Percentiles rank a stretch among this genome's conserved stretches.
Evolutionary conservation across 768 basidiomycete genomes (phyloP).

Genomic region (Trametes meyenii): DNA sequence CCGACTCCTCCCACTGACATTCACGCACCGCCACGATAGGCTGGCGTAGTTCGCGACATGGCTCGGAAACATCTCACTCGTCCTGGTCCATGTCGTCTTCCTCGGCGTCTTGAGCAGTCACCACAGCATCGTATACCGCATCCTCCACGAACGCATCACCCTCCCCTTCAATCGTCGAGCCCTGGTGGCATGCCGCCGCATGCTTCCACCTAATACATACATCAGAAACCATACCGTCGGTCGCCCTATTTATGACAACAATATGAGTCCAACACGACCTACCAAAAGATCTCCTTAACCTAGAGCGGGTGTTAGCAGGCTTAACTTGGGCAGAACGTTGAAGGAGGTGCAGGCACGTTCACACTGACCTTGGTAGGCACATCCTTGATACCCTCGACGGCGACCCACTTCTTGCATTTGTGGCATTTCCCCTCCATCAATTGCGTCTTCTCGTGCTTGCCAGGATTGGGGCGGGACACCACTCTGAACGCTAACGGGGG

Average conservation of each 20-base stretch:
- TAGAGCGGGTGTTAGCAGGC: constrained; percentile 26
- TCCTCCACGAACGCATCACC: constrained; percentile 60
- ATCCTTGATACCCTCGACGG: constrained; percentile 73
- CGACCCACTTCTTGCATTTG: constrained; percentile 72
- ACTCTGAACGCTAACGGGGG: constrained; percentile 70
- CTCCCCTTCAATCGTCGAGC: constrained; percentile 57
- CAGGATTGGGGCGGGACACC: constrained; percentile 45
- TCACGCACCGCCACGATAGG: too few species aligned
- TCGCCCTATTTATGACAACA: too few species aligned
- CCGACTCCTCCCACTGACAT: too few species aligned
- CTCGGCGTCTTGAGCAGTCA: constrained; percentile 1
- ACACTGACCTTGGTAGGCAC: constrained; percentile 64
- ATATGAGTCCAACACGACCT: too few species aligned
- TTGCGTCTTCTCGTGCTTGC: constrained; percentile 59
- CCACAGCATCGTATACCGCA: constrained; percentile 17
- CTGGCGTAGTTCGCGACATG: too few species aligned
- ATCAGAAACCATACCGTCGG: neutral
- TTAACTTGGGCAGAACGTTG: neutral
- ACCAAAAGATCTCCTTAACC: constrained; percentile 82
- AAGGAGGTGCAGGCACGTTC: neutral
- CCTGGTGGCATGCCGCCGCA: constrained; percentile 74
- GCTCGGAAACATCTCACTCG: too few species aligned
- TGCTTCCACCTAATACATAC: constrained; percentile 71
- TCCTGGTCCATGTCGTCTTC: constrained; percentile 1
- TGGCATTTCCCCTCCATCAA: constrained; percentile 80